Conservation (phyloP, 345 rosid species). For the Linum trigynum region DNA sequence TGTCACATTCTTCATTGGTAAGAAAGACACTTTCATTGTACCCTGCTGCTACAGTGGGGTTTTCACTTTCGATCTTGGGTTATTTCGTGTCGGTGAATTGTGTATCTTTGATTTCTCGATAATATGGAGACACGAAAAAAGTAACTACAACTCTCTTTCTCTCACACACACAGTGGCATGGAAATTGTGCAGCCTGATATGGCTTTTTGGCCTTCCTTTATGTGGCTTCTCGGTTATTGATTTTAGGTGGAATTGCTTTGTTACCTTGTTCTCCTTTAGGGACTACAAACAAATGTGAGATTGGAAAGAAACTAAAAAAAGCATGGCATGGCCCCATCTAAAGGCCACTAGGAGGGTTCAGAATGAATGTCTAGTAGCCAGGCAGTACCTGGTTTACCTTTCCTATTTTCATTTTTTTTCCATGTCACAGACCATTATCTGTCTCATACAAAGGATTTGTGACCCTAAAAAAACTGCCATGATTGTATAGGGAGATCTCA, state of each 20-base stretch:
- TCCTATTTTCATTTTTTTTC: constrained; percentile 2
- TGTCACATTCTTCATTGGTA: constrained; percentile 88
- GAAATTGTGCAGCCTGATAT: constrained; percentile 3
- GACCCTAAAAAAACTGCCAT: constrained; percentile 7
- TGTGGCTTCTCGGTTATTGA: not conserved
- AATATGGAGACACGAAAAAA: too few relatives aligned
- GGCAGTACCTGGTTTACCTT: constrained; percentile 24
- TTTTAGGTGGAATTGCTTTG: constrained; percentile 21
- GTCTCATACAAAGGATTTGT: constrained; percentile 8
- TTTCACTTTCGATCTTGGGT: too few relatives aligned
- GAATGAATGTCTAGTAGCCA: constrained; percentile 14
- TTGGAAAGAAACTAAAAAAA: constrained; percentile 17
- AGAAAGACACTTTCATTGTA: constrained; percentile 17
- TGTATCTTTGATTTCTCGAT: too few relatives aligned
- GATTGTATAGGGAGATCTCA: constrained; percentile 6
- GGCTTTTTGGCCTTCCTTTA: constrained; percentile 1
- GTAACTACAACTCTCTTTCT: too few relatives aligned
- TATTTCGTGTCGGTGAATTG: too few relatives aligned
- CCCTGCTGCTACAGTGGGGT: not conserved
- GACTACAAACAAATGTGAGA: not conserved
- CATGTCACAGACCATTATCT: constrained; percentile 11
- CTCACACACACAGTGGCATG: too few relatives aligned
- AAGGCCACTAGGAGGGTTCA: constrained; percentile 23
- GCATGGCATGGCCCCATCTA: constrained; percentile 31
- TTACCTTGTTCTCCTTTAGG: constrained; percentile 19